Percentiles rank a stretch among this genome's conserved stretches.
Conservation (phyloP, 179 eudicot genomes). For the Actinidia chinensis region DNA sequence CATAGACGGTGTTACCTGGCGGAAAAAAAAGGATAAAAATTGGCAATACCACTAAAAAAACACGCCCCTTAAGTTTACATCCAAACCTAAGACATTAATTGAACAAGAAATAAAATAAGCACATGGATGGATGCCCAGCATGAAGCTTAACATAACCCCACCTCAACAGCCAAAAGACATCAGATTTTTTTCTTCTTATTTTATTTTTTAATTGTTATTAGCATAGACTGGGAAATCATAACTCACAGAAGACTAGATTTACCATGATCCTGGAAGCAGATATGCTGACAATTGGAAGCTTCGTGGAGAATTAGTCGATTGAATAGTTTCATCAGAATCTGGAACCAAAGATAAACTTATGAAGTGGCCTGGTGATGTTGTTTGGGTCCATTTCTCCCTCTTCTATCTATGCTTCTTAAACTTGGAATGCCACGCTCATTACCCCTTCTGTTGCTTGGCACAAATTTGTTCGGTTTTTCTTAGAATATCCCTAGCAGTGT, state of each 20-base stretch:
- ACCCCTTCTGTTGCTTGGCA: too few species aligned
- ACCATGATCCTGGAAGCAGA: neutral
- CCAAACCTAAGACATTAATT: neutral
- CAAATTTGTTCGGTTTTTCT: too few species aligned
- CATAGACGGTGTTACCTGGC: neutral
- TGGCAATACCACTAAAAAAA: neutral
- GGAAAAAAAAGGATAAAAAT: neutral
- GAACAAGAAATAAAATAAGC: too few species aligned
- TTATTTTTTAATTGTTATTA: too few species aligned
- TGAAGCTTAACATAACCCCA: neutral
- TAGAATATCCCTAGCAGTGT: too few species aligned
- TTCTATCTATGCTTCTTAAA: too few species aligned
- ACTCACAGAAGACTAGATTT: neutral
- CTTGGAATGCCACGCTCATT: too few species aligned
- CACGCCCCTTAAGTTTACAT: neutral
- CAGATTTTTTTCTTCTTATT: too few species aligned
- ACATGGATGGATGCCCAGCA: neutral
- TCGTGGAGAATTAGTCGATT: neutral
- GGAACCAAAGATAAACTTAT: too few species aligned
- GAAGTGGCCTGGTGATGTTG: too few species aligned
- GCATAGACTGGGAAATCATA: neutral
- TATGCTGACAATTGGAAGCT: neutral
- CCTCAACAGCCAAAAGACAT: neutral
- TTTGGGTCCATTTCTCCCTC: too few species aligned
- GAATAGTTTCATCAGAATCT: neutral